Evolutionary conservation across 257 asterid genomes (phyloP).

Genomic region (Jasminum sambac): DNA sequence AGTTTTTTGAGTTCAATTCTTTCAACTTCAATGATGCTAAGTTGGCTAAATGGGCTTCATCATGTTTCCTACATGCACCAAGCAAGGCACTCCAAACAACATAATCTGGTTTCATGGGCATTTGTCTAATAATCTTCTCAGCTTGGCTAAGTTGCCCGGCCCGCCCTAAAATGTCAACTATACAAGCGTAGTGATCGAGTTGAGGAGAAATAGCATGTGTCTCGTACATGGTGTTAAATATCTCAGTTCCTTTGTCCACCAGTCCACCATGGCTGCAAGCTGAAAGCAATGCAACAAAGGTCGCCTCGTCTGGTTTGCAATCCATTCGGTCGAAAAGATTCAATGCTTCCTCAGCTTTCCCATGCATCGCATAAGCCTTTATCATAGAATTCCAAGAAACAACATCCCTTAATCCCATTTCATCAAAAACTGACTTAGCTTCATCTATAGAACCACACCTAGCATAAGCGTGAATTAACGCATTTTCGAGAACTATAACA

Average conservation of each 20-base stretch:
- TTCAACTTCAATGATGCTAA: conserved; percentile 57
- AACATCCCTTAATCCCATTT: conserved; percentile 53
- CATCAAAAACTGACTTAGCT: conserved; percentile 56
- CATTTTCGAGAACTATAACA: conserved; percentile 52
- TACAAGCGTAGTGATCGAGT: conserved; percentile 83
- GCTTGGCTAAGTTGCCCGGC: conserved; percentile 71
- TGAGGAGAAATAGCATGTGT: conserved; percentile 68
- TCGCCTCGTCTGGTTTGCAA: conserved; percentile 58
- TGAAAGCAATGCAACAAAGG: conserved; percentile 72
- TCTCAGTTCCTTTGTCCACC: conserved; percentile 64
- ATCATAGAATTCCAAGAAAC: conserved; percentile 80
- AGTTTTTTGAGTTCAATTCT: conserved; percentile 66
- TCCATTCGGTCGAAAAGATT: conserved; percentile 53
- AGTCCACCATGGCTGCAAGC: conserved; percentile 85
- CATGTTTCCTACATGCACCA: conserved; percentile 83
- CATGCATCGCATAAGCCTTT: conserved; percentile 83
- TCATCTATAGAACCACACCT: conserved; percentile 65
- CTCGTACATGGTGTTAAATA: conserved; percentile 53
- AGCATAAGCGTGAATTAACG: conserved; percentile 74
- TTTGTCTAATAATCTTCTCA: conserved; percentile 42
- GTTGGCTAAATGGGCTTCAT: conserved; percentile 53
- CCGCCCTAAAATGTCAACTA: conserved; percentile 72
- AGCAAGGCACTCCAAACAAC: conserved; percentile 90
- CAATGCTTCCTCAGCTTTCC: conserved; percentile 59
- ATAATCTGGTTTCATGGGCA: conserved; percentile 74